Evolutionary conservation across 2,329 filamentous ascomycete genomes (phyloP).

Genomic region (Epichloe sibirici): DNA sequence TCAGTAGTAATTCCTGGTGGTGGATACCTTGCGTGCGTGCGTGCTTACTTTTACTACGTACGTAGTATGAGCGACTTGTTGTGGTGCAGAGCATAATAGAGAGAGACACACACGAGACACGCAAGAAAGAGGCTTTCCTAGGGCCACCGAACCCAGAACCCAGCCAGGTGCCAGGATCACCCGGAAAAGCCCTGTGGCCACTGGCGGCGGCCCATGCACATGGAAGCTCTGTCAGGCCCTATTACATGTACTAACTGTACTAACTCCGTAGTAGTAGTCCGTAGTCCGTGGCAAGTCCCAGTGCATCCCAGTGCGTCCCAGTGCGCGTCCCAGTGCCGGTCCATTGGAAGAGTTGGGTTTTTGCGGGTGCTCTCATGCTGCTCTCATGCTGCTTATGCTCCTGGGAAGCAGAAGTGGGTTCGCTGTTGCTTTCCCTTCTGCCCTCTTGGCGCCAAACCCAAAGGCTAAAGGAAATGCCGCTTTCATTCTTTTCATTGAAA

Average conservation of each 20-base stretch:
- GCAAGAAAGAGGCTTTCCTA: background rate
- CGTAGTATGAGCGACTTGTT: constrained; percentile 5
- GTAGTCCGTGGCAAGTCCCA: no score
- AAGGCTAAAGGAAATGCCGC: constrained; percentile 7
- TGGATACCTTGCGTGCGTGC: no score
- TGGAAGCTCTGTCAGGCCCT: no score
- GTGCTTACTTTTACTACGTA: no score
- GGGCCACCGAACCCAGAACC: background rate
- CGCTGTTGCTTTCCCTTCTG: constrained; percentile 3
- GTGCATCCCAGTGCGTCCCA: no score
- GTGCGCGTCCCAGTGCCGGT: no score
- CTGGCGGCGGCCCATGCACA: background rate
- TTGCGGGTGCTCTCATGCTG: background rate
- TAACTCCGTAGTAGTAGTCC: no score
- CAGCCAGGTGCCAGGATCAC: background rate
- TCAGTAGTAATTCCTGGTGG: background rate
- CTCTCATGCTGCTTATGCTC: constrained; percentile 1
- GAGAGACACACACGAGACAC: background rate
- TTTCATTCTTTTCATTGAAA: constrained; percentile 26
- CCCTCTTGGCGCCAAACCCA: background rate
- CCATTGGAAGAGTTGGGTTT: background rate
- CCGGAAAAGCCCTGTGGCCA: background rate
- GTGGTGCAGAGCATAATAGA: background rate
- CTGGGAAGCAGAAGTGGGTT: constrained; percentile 7
- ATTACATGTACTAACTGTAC: no score